Evolutionary conservation across 306 rosid species (phyloP).

Genomic region (Prunus fruticosa): DNA sequence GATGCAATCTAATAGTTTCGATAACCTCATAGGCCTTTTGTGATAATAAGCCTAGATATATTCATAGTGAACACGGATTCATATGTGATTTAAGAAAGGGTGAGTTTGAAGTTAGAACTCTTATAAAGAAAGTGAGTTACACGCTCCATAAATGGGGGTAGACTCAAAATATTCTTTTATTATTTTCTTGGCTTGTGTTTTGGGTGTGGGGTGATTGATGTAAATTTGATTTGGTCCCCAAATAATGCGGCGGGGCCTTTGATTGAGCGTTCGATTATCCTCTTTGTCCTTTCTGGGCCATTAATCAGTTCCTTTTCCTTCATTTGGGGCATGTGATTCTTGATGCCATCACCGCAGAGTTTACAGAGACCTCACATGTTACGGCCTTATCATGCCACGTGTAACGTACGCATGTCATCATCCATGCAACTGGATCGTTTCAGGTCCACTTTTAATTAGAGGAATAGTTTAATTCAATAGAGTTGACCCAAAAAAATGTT

Average conservation of each 20-base stretch:
- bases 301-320: not conserved
- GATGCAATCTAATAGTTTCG: too few species aligned
- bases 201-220: not conserved
- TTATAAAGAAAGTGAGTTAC: not conserved
- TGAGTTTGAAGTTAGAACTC: too few species aligned
- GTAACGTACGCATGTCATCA: not conserved
- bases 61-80: not conserved
- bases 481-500: too few species aligned
- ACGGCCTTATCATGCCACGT: not conserved
- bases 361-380: not conserved
- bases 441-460: not conserved
- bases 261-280: not conserved
- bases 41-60: too few species aligned
- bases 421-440: not conserved
- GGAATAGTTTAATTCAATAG: not conserved
- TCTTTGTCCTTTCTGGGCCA: not conserved
- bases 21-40: too few species aligned
- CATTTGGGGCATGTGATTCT: not conserved
- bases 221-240: not conserved
- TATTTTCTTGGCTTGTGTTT: too few species aligned
- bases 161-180: not conserved
- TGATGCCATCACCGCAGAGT: not conserved
- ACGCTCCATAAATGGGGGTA: not conserved
- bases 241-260: not conserved
- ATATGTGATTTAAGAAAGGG: not conserved